Evolutionary conservation across 2,329 filamentous ascomycete species (phyloP).

Genomic region (Cadophora malorum): DNA sequence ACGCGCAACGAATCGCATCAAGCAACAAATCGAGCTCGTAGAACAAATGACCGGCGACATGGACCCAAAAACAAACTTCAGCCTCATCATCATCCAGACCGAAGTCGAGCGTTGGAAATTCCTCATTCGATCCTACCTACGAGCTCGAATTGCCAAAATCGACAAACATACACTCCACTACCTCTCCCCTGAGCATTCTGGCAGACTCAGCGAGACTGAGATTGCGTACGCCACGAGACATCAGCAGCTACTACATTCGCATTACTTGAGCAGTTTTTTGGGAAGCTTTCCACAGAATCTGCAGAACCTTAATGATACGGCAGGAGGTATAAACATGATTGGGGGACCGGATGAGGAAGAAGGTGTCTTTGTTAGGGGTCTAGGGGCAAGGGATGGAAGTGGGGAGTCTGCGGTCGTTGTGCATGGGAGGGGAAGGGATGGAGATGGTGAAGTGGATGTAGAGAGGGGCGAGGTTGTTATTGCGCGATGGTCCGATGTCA

Average conservation of each 20-base stretch:
- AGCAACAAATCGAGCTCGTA: conserved; percentile 72
- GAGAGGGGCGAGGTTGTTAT: conserved; percentile 42
- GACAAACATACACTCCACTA: conserved; percentile 80
- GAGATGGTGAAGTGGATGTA: conserved; percentile 64
- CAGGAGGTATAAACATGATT: conserved; percentile 91
- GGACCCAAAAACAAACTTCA: conserved; percentile 91
- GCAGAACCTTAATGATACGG: conserved; percentile 87
- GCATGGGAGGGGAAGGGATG: conserved; percentile 70
- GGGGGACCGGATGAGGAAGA: conserved; percentile 82
- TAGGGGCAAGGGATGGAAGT: conserved; percentile 66
- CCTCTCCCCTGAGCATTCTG: conserved; percentile 61
- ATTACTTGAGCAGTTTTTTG: conserved; percentile 87
- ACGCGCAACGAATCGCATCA: conserved; percentile 76
- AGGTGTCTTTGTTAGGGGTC: conserved; percentile 82
- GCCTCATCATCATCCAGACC: conserved; percentile 93
- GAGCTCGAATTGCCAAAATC: conserved; percentile 88
- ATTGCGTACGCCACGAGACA: conserved; percentile 83
- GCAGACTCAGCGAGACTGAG: conserved; percentile 78
- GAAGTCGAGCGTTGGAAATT: conserved; percentile 96
- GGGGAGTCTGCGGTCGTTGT: conserved; percentile 88
- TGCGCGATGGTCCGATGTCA: conserved; percentile 41
- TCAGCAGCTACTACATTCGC: conserved; percentile 80
- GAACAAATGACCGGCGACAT: conserved; percentile 82
- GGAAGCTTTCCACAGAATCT: conserved; percentile 78
- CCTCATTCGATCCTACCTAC: conserved; percentile 80